Evolutionary conservation across 2,329 filamentous ascomycete species (phyloP).

Genomic region (Esteya vermicola): DNA sequence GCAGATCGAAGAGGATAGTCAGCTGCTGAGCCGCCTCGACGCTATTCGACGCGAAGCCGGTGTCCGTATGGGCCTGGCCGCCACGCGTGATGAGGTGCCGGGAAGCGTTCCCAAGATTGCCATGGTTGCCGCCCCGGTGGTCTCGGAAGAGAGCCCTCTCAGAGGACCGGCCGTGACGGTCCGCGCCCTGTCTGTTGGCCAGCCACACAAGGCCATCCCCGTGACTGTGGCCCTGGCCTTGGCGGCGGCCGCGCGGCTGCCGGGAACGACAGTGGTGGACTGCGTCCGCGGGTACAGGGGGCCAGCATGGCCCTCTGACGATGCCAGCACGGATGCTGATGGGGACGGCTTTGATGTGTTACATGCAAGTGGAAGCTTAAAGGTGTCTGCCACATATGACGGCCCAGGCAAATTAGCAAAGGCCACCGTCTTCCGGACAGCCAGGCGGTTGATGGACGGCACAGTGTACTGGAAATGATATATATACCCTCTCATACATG

Average conservation of each 20-base stretch:
- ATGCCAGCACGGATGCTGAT: not conserved
- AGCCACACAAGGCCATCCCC: slow-evolving; percentile 28
- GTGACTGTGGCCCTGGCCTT: slow-evolving; percentile 21
- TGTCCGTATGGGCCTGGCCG: slow-evolving; percentile 21
- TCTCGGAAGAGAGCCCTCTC: not conserved
- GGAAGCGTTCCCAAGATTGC: slow-evolving; percentile 30
- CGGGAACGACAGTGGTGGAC: not conserved
- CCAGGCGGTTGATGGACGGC: slow-evolving; percentile 34
- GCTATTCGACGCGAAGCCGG: slow-evolving; percentile 22
- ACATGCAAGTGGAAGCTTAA: slow-evolving; percentile 31
- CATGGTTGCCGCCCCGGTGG: slow-evolving; percentile 23
- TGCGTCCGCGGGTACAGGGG: too few species aligned
- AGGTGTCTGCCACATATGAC: slow-evolving; percentile 26
- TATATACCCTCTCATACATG: not conserved
- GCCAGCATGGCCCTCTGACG: too few species aligned
- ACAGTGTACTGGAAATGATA: slow-evolving; percentile 24
- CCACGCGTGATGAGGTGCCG: slow-evolving; percentile 13
- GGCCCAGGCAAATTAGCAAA: slow-evolving; percentile 24
- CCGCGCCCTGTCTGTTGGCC: slow-evolving; percentile 31
- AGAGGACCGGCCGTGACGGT: slow-evolving; percentile 22
- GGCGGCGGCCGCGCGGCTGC: not conserved
- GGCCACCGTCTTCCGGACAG: slow-evolving; percentile 31
- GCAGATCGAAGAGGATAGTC: slow-evolving; percentile 17
- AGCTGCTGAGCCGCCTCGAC: slow-evolving; percentile 19
- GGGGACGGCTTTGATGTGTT: slow-evolving; percentile 23